These are phyloP conservation scores for Phytophthora tentaculata DNA, from an alignment of 352 stramenopile genomes.

Conservation along the genomic window DNA sequence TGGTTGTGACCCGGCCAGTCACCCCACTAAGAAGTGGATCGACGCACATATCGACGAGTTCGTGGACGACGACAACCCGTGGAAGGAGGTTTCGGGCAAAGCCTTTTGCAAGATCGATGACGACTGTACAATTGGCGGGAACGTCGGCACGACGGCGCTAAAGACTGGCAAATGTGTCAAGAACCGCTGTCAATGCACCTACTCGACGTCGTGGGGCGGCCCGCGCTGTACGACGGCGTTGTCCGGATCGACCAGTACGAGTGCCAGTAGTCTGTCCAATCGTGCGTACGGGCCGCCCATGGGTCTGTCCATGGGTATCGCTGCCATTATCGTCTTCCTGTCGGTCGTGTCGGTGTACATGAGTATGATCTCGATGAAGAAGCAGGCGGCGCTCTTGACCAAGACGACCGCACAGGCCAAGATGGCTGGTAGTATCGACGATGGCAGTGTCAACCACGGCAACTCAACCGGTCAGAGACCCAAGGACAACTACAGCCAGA, in stretches of 20 bases:
- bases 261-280: slow-evolving; percentile 28
- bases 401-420: slow-evolving; percentile 36
- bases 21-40: slow-evolving; percentile 79
- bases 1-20: slow-evolving; percentile 61
- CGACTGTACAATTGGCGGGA: slow-evolving; percentile 54
- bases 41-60: slow-evolving; percentile 70
- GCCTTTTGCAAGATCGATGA: slow-evolving; percentile 50
- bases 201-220: slow-evolving; percentile 54
- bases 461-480: slow-evolving; percentile 30
- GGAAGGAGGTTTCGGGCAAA: slow-evolving; percentile 45
- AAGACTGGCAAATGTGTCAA: slow-evolving; percentile 57
- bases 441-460: slow-evolving; percentile 14
- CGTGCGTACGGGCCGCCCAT: slow-evolving; percentile 62
- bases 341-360: slow-evolving; percentile 43
- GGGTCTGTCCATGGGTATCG: slow-evolving; percentile 45
- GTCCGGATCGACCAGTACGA: slow-evolving; percentile 33
- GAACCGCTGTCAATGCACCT: slow-evolving; percentile 53
- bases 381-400: slow-evolving; percentile 33
- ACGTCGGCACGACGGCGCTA: slow-evolving; percentile 34
- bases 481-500: slow-evolving; percentile 67
- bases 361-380: slow-evolving; percentile 32
- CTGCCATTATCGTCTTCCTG: slow-evolving; percentile 34
- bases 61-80: slow-evolving; percentile 60
- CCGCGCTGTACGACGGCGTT: slow-evolving; percentile 61
- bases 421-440: slow-evolving; percentile 32